phyloP scores from a whole-genome alignment of 805 yeast genomes.

The Candida anglica region DNA sequence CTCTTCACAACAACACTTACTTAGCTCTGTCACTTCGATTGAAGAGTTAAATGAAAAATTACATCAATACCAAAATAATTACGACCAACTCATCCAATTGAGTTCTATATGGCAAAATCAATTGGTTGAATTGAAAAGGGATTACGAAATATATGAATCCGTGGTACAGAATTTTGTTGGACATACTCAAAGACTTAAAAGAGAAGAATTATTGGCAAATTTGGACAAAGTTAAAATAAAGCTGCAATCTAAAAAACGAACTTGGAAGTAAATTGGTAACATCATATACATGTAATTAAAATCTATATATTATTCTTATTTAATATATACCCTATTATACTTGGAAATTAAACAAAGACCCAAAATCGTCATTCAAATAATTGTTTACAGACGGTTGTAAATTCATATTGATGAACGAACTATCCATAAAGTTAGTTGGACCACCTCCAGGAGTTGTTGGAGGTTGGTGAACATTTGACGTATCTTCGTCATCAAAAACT shows the following conservation, averaged over 20 bases:
- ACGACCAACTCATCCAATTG: conserved; percentile 20
- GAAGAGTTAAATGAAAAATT: conserved; percentile 32
- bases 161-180: conserved; percentile 90
- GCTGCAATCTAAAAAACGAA: conserved; percentile 10
- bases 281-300: neutral
- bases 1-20: conserved; percentile 23
- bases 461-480: neutral
- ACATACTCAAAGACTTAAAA: conserved; percentile 75
- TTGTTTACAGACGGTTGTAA: conserved; percentile 31
- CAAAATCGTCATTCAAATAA: conserved; percentile 19
- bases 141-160: conserved; percentile 74
- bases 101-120: conserved; percentile 50
- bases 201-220: conserved; percentile 40
- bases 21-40: conserved; percentile 12
- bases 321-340: conserved; percentile 4
- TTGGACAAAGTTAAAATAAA: conserved; percentile 25
- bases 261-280: too few species aligned
- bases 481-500: conserved; percentile 1
- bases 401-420: conserved; percentile 40
- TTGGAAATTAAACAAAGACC: conserved; percentile 26
- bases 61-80: conserved; percentile 24
- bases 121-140: conserved; percentile 47
- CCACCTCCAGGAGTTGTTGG: conserved; percentile 1
- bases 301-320: neutral
- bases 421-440: conserved; percentile 37